Base-by-base conservation (phyloP, 163 green algal genomes). In the Volvox carteri region DNA sequence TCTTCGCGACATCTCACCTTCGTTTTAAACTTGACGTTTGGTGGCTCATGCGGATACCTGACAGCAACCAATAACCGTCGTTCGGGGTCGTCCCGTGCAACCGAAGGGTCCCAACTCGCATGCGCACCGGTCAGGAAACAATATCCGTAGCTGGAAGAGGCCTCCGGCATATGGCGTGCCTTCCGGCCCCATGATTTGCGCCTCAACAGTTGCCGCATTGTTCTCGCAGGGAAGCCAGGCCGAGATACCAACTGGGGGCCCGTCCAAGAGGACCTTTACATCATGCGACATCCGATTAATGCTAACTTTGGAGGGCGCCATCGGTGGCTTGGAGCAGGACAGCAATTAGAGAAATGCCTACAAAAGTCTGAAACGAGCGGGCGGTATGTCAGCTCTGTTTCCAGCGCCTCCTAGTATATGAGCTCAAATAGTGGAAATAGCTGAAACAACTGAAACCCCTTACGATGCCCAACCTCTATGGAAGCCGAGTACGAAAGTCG, bases 41-140 rank as follows among this genome's bases (percentile, higher is more conserved):
- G 95, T 1, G 94, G 95, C 86, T 97, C 94, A 16, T 95, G 94
- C 0, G 95, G 94, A 89, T 96, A 97, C 54, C 95, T 95, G 88
- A 65, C 60, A 37, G n/a, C 23, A 62, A 44, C 70, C 54, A 65
- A 65, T 23, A 65, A 65, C 54, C 8, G 54, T 65, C 28, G n/a
- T n/a, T n/a, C n/a, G n/a, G n/a, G n/a, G n/a, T n/a, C n/a, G n/a
- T n/a, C n/a, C n/a, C n/a, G n/a, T n/a, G n/a, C n/a, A n/a, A n/a
- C n/a, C n/a, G n/a, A n/a, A n/a, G n/a, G n/a, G n/a, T n/a, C n/a
- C n/a, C n/a, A 72, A 35, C 19, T 72, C 23, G 11, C 28, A 23
- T 7, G 60, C 60, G 4, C 44, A 93, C 91, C 91, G 76, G 35
- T 91, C 79, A 6, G 91, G 91, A 16, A 92, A 86, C 6, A 46